phyloP scores from a whole-genome alignment of 2,329 filamentous ascomycete genomes.

The Tolypocladium guangdongense region DNA sequence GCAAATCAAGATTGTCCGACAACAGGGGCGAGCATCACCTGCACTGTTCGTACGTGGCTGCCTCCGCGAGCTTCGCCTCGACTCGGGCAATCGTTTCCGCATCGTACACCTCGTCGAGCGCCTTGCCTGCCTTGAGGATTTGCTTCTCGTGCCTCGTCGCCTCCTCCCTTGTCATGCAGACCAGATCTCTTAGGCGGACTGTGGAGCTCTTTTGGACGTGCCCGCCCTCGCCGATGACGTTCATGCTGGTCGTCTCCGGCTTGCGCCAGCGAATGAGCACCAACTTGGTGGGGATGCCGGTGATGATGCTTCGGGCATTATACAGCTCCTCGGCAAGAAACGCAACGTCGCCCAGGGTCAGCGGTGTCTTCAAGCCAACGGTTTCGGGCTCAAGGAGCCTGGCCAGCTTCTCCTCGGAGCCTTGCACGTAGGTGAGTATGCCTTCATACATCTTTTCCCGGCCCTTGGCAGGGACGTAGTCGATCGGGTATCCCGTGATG shows the following conservation, averaged over 20 bases:
- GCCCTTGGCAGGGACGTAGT: slow-evolving; percentile 70
- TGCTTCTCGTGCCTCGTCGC: slow-evolving; percentile 68
- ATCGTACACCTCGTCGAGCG: slow-evolving; percentile 64
- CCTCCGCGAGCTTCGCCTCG: slow-evolving; percentile 55
- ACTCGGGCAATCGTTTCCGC: slow-evolving; percentile 55
- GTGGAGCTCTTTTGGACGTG: slow-evolving; percentile 70
- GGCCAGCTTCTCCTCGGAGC: slow-evolving; percentile 66
- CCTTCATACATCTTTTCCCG: slow-evolving; percentile 89
- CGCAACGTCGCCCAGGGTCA: slow-evolving; percentile 71
- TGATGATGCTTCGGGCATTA: slow-evolving; percentile 70
- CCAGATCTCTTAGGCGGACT: slow-evolving; percentile 58
- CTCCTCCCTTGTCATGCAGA: slow-evolving; percentile 91
- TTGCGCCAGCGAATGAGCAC: slow-evolving; percentile 71
- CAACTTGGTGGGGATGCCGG: slow-evolving; percentile 68
- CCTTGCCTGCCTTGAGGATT: slow-evolving; percentile 59
- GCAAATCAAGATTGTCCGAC: not conserved
- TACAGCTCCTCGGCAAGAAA: slow-evolving; percentile 88
- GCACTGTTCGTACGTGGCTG: slow-evolving; percentile 47
- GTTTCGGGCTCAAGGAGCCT: slow-evolving; percentile 24
- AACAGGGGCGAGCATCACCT: slow-evolving; percentile 15
- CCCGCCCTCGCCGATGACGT: slow-evolving; percentile 49
- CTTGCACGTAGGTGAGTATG: slow-evolving; percentile 65
- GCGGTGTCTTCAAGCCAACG: slow-evolving; percentile 65
- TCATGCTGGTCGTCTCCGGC: slow-evolving; percentile 47
- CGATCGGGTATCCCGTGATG: slow-evolving; percentile 72